A percentile compares a stretch with the other conserved stretches of the same genome.
Conservation (phyloP, 345 rosid species). For the Xanthoceras sorbifolium region DNA sequence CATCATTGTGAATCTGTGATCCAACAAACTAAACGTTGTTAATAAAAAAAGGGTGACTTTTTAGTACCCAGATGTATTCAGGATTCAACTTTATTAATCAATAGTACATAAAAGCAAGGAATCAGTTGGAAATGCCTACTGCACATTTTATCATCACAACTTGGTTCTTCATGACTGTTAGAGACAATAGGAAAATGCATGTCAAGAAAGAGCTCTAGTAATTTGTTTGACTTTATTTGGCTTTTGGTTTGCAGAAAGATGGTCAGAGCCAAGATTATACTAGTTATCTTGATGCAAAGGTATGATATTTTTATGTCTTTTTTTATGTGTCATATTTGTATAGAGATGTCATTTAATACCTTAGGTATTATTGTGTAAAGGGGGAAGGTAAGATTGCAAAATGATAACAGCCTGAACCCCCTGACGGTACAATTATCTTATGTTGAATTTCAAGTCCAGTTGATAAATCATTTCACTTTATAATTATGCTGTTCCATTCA, state of each 20-base stretch:
- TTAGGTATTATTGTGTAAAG: no score
- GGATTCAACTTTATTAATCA: not conserved
- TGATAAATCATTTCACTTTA: conserved; percentile 7
- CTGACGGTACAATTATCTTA: not conserved
- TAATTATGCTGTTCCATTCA: no score
- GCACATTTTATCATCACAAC: not conserved
- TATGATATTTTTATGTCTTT: conserved; percentile 22
- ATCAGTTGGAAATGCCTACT: not conserved
- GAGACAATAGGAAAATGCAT: not conserved
- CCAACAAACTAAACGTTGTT: not conserved
- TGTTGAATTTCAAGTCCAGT: not conserved
- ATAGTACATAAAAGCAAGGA: not conserved
- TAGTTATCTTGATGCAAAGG: conserved; percentile 93
- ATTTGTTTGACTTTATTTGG: conserved; percentile 21
- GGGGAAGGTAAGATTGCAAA: not conserved
- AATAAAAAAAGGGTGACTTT: not conserved
- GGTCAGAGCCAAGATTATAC: conserved; percentile 81
- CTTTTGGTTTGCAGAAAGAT: conserved; percentile 69
- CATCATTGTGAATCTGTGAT: not conserved
- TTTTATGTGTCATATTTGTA: not conserved
- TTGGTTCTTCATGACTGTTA: not conserved
- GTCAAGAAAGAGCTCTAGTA: not conserved
- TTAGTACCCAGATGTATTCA: not conserved
- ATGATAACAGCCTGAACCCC: not conserved
- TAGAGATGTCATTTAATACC: not conserved